These are phyloP conservation scores for Taiozyma sp. DNA, from an alignment of 1,139 yeast species.

Conservation along the genomic window DNA sequence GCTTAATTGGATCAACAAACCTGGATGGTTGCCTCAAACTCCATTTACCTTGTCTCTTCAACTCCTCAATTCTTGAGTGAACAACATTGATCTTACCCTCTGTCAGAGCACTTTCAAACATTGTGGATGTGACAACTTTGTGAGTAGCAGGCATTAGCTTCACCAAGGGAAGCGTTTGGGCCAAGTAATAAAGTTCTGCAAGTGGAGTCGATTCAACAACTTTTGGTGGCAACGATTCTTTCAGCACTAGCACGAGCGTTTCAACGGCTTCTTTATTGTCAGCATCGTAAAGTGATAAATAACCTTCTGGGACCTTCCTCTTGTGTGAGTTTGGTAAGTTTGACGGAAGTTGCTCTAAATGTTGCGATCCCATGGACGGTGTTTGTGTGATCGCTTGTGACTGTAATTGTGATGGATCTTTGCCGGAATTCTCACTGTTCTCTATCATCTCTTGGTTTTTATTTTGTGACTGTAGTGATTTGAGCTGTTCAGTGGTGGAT, in stretches of 20 bases:
- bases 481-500: background rate
- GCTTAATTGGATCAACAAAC: slow-evolving; percentile 60
- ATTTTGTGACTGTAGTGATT: background rate
- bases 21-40: slow-evolving; percentile 79
- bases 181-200: slow-evolving; percentile 79
- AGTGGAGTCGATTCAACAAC: slow-evolving; percentile 58
- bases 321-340: slow-evolving; percentile 11
- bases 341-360: slow-evolving; percentile 5
- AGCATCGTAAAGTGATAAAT: slow-evolving; percentile 21
- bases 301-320: slow-evolving; percentile 22
- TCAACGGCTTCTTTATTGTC: slow-evolving; percentile 32
- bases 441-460: background rate
- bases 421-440: background rate
- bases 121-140: slow-evolving; percentile 77
- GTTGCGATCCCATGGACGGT: background rate
- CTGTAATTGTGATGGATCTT: background rate
- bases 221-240: slow-evolving; percentile 42
- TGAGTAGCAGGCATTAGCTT: slow-evolving; percentile 81
- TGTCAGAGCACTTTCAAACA: slow-evolving; percentile 47
- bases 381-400: background rate
- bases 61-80: slow-evolving; percentile 86
- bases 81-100: slow-evolving; percentile 94
- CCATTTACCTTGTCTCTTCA: slow-evolving; percentile 87
- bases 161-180: slow-evolving; percentile 81
- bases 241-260: slow-evolving; percentile 36